A percentile compares a stretch with the other conserved stretches of the same genome.
Evolutionary conservation across 768 basidiomycete genomes (phyloP).

Genomic region (Lactarius sp.): DNA sequence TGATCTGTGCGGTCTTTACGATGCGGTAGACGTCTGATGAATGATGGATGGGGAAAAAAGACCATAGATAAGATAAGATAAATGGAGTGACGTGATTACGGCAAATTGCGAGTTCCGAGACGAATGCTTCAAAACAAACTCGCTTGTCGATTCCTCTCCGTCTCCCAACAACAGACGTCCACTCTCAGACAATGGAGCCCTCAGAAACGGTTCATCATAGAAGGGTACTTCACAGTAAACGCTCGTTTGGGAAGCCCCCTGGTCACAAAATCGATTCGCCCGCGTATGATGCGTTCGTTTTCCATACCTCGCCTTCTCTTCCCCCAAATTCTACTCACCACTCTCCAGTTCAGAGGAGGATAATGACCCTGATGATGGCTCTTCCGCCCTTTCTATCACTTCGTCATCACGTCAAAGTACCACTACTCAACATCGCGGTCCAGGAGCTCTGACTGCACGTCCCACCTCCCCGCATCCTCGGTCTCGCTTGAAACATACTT

Average conservation of each 20-base stretch:
- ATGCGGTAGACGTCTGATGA: neutral
- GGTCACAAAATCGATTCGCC: slow-evolving; percentile 56
- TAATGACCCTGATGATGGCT: slow-evolving; percentile 80
- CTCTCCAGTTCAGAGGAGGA: slow-evolving; percentile 72
- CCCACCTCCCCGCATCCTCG: slow-evolving; percentile 24
- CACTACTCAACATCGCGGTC: slow-evolving; percentile 28
- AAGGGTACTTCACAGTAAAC: slow-evolving; percentile 41
- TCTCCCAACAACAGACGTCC: neutral
- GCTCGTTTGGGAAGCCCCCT: slow-evolving; percentile 67
- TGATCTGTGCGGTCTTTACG: neutral
- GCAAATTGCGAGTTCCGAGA: slow-evolving; percentile 13
- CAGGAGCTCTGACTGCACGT: slow-evolving; percentile 10
- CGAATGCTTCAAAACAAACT: neutral
- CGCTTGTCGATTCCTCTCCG: no score
- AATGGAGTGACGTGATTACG: slow-evolving; percentile 5
- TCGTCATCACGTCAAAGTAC: slow-evolving; percentile 26
- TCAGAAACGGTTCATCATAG: slow-evolving; percentile 23
- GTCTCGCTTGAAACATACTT: slow-evolving; percentile 36
- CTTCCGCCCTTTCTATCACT: slow-evolving; percentile 47
- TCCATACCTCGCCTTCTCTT: slow-evolving; percentile 15
- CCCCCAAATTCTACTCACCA: slow-evolving; percentile 28
- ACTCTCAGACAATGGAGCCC: slow-evolving; percentile 14
- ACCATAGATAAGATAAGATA: slow-evolving; percentile 16
- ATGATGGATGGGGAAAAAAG: no score
- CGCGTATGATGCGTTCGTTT: slow-evolving; percentile 62